phyloP scores from a whole-genome alignment of 306 rosid species.

The Prunus salicina region DNA sequence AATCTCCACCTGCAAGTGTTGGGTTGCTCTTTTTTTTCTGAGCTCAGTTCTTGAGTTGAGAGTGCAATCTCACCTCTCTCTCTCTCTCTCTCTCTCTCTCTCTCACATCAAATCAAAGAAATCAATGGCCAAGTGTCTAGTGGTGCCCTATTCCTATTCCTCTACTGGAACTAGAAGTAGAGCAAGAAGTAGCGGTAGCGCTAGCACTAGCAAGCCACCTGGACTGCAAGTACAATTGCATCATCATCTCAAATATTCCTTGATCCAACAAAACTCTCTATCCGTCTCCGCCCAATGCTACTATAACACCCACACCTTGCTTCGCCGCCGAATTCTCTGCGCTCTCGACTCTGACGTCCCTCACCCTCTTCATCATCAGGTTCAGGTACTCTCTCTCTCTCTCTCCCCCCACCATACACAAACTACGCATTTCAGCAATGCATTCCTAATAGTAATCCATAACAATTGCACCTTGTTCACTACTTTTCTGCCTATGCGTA shows the following conservation, averaged over 20 bases:
- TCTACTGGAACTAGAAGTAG: not conserved
- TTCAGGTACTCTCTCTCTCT: slow-evolving; percentile 32
- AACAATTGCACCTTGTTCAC: not conserved
- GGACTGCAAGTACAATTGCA: not conserved
- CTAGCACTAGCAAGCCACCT: not conserved
- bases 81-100: not conserved
- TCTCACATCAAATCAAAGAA: not conserved
- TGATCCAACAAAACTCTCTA: not conserved
- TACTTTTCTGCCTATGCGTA: too few species aligned
- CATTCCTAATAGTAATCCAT: not conserved
- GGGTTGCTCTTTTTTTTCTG: too few species aligned
- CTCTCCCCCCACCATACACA: not conserved
- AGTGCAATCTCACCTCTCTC: too few species aligned
- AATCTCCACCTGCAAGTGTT: slow-evolving; percentile 15
- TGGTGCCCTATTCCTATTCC: not conserved
- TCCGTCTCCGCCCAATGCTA: not conserved
- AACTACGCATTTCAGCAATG: too few species aligned
- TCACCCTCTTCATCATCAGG: slow-evolving; percentile 32
- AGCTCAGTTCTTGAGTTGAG: too few species aligned
- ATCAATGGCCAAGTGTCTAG: slow-evolving; percentile 5
- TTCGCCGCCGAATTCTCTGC: slow-evolving; percentile 26
- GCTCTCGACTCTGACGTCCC: slow-evolving; percentile 55
- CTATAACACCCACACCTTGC: slow-evolving; percentile 15
- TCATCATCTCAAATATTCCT: not conserved
- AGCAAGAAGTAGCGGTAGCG: not conserved